Base-by-base conservation (phyloP, 129 eudicot species). In the Escallonia rubra region DNA sequence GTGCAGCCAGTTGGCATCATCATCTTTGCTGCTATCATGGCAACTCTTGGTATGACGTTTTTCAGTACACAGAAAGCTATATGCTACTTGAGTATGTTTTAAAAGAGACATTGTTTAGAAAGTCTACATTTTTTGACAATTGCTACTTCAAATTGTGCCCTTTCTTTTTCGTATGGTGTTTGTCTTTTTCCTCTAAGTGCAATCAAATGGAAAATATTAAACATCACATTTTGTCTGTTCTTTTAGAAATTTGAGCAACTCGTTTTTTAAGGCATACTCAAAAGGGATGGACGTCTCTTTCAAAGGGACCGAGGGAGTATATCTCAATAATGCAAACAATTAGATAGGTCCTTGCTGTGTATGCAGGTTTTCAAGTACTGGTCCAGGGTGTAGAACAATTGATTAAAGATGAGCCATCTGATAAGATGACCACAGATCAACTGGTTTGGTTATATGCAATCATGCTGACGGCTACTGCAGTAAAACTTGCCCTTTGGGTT, bases 1-100 rank as follows among this genome's bases (percentile, higher is more conserved):
- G 89, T 86, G 47, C 94, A 86, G 46, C 94, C 94, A 6, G 94
- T 86, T 39, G 94, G 94, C 39, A 86, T 86, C 41, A 79, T 86
- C 54, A 86, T 86, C 61, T 86, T 86, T 66, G 94, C 94, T 10
- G 94, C 94, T 54, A 74, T 86, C 51, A 86, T 86, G 94, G 89
- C 94, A 66, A 86, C 94, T 80, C 94, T 86, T 52, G 94, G 94
- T 54, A 54, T 34, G n/a, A 7, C 3, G 13, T 7, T 54, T 23
- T 23, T 23, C 34, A 23, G 34, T 23, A 23, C 34, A 23, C 34
- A 23, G 34, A 23, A 23, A 23, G 34, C 34, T 23, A 1, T 23
- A 23, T 1, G 1, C 34, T 23, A 23, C 34, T 23, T 23, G 34
- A 23, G 34, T 23, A 23, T 23, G 34, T 1, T 23, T 23, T 23